Conservation (phyloP, 495 filamentous ascomycete genomes). For the Neurospora sp. region DNA sequence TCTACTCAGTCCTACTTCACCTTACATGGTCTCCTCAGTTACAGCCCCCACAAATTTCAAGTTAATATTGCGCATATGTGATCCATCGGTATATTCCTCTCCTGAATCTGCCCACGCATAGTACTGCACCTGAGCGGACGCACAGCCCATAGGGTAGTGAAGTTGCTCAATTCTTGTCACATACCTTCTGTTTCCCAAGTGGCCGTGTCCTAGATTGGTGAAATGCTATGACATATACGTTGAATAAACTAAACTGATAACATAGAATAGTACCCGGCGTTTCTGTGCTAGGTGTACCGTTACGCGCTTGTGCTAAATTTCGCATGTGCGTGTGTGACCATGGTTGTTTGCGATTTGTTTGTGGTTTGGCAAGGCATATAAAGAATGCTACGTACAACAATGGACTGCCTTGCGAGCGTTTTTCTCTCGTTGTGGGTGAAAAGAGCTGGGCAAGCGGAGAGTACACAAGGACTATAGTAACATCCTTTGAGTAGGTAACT, state of each 20-base stretch:
- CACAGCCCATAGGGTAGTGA: neutral
- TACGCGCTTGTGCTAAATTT: neutral
- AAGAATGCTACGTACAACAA: neutral
- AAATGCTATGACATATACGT: neutral
- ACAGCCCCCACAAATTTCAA: neutral
- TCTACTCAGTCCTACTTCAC: neutral
- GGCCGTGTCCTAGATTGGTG: neutral
- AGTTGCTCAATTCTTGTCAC: neutral
- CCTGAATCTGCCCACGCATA: neutral
- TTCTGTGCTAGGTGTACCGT: neutral
- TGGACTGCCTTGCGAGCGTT: no score
- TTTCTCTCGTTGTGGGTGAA: neutral
- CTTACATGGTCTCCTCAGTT: neutral
- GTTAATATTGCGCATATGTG: neutral
- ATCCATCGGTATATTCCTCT: neutral
- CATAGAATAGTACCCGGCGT: neutral
- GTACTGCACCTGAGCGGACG: neutral
- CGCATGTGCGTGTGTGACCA: neutral
- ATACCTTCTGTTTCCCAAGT: neutral
- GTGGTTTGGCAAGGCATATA: neutral
- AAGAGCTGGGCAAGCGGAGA: neutral
- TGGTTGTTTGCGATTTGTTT: neutral
- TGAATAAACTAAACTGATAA: neutral
- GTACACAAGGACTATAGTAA: neutral
- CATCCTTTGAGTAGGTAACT: no score